These are phyloP conservation scores for Apophysomyces sp. DNA, from an alignment of 371 early-diverging fungal species.

Conservation along the genomic window DNA sequence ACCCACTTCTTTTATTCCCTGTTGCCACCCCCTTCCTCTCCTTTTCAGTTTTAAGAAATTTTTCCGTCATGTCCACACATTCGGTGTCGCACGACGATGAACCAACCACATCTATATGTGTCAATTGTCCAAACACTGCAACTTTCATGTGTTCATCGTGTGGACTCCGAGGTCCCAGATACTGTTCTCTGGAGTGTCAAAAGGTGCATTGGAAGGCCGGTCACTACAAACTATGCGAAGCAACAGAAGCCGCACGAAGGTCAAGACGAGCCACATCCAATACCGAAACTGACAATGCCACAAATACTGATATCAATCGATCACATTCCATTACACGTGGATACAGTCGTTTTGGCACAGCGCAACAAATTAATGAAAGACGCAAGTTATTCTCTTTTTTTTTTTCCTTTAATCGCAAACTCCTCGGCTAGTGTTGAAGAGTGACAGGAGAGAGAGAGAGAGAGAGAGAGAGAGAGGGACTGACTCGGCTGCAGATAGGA, in stretches of 20 bases:
- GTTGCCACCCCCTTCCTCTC: not conserved
- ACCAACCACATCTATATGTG: conserved; percentile 12
- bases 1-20: not conserved
- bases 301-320: not conserved
- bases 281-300: not conserved
- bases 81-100: not conserved
- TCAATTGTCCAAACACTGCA: conserved; percentile 49
- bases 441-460: no score
- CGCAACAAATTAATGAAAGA: conserved; percentile 10
- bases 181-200: conserved; percentile 74
- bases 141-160: conserved; percentile 66
- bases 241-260: conserved; percentile 25
- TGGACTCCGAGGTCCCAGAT: conserved; percentile 50
- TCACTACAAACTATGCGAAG: conserved; percentile 53
- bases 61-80: not conserved
- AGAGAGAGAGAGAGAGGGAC: not conserved
- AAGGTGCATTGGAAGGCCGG: conserved; percentile 56
- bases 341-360: conserved; percentile 3
- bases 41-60: not conserved
- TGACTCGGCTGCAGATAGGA: not conserved
- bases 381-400: conserved; percentile 9
- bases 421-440: not conserved
- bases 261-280: conserved; percentile 13
- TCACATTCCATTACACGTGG: not conserved
- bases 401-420: not conserved